These are phyloP conservation scores for Tolypocladium endophyticum DNA, from an alignment of 2,329 filamentous ascomycete genomes.

Conservation along the genomic window DNA sequence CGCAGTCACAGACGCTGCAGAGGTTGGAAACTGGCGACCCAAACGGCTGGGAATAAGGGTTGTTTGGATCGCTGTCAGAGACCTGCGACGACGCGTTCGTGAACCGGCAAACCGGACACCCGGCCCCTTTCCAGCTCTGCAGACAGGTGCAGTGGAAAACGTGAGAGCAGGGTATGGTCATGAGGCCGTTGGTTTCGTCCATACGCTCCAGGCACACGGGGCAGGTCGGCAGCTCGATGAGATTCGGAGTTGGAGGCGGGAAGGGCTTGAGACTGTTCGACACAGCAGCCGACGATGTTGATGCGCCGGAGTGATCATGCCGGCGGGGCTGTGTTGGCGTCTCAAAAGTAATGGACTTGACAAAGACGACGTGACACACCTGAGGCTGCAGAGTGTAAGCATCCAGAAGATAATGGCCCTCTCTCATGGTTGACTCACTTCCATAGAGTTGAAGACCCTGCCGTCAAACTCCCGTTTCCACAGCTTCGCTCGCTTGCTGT, in stretches of 20 bases:
- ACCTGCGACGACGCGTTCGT: constrained; percentile 41
- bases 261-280: constrained; percentile 45
- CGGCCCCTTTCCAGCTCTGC: constrained; percentile 89
- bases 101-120: constrained; percentile 90
- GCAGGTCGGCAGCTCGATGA: constrained; percentile 89
- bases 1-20: constrained; percentile 71
- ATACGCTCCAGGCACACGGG: constrained; percentile 95
- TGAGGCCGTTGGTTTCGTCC: constrained; percentile 90
- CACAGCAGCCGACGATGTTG: constrained; percentile 24
- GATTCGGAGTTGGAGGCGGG: constrained; percentile 62
- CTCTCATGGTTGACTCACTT: constrained; percentile 38
- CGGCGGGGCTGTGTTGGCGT: constrained; percentile 40
- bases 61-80: constrained; percentile 32
- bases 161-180: constrained; percentile 95
- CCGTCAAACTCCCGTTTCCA: constrained; percentile 89
- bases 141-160: constrained; percentile 96
- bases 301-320: constrained; percentile 50
- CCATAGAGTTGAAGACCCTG: constrained; percentile 83
- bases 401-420: background rate
- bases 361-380: constrained; percentile 88
- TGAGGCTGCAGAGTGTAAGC: constrained; percentile 50
- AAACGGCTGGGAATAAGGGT: constrained; percentile 44
- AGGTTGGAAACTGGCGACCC: constrained; percentile 54
- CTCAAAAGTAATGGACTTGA: constrained; percentile 83
- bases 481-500: constrained; percentile 58